These are phyloP conservation scores for Protomyces inundatus DNA, from an alignment of 1,139 yeast species.

Conservation along the genomic window DNA sequence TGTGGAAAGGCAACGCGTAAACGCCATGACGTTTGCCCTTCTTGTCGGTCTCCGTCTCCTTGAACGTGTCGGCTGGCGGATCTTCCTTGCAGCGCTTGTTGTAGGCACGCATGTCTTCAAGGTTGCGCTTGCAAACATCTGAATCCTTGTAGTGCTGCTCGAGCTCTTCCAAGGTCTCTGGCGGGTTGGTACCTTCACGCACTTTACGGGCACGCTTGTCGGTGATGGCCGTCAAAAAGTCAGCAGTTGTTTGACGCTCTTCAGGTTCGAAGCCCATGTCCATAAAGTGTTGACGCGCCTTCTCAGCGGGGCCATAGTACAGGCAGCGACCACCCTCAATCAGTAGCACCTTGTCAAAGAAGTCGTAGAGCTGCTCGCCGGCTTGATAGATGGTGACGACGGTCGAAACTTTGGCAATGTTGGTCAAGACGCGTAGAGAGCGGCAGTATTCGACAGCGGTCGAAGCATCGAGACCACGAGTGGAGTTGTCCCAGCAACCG, in stretches of 20 bases:
- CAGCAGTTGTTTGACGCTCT: conserved; percentile 74
- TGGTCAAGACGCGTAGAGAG: conserved; percentile 62
- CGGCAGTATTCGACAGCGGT: conserved; percentile 70
- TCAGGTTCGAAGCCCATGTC: conserved; percentile 68
- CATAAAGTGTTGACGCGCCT: conserved; percentile 57
- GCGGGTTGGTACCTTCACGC: conserved; percentile 58
- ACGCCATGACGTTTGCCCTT: conserved; percentile 30
- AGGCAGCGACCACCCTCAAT: conserved; percentile 74
- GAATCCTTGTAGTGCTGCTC: conserved; percentile 60
- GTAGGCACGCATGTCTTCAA: conserved; percentile 43
- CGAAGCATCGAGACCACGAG: conserved; percentile 56
- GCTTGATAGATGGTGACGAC: conserved; percentile 78
- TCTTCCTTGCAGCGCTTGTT: conserved; percentile 27
- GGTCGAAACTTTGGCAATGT: conserved; percentile 56
- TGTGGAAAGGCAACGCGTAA: conserved; percentile 29
- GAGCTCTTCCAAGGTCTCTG: conserved; percentile 63
- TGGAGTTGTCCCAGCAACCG: conserved; percentile 71
- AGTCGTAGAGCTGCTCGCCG: conserved; percentile 63
- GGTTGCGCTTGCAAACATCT: conserved; percentile 45
- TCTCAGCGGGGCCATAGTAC: conserved; percentile 57
- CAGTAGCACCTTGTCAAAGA: conserved; percentile 66
- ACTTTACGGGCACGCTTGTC: conserved; percentile 62
- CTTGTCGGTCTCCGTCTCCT: conserved; percentile 29
- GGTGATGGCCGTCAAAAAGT: conserved; percentile 70
- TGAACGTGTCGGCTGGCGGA: conserved; percentile 25